Evolutionary conservation across 768 basidiomycete genomes (phyloP), one percentile per base, ranked within the genome.

Genomic region (Suillus subalutaceus): DNA sequence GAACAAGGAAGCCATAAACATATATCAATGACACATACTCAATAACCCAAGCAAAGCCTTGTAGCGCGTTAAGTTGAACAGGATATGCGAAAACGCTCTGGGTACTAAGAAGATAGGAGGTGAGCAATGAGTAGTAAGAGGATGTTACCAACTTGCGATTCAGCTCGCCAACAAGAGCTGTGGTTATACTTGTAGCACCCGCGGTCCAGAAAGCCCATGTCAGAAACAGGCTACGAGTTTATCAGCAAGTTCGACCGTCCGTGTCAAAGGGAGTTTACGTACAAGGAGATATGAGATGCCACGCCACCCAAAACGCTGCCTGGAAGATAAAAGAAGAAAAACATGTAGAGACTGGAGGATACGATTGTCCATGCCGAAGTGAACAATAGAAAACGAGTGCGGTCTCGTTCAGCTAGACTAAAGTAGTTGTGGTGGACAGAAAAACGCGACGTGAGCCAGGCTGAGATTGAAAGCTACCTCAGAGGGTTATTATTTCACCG

Each of bases 151-250:
- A 87, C 88, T 69, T 72, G 87, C 92, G 93, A 73, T 91, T 87
- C 64, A 91, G 73, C 10, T 88, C 86, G 15, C 92, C 92, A 18
- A 88, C 86, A 40, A 92, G 80, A 32, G 84, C 75, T n/a, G 84
- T 77, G 2, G 92, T 93, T 55, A 93, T 83, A 2, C 89, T 83
- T 1, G 90, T 88, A 0, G 91, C 90, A 3, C 84, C 90, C 0
- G 91, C 87, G 4, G 86, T 81, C 92, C 92, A 94, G 66, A 92
- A 81, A 41, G 92, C 81, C 90, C 91, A 93, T 1, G 91, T 91
- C n/a, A 93, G 15, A 60, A 81, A 65, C 58, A 93, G 75, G 78
- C 91, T 92, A 48, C 2, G 13, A 52, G 4, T 16, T 52, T 26
- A 55, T 66, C 57, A 40, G 26, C 53, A 48, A 43, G 63, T 35